Conservation (phyloP, 208 protist species). For the Leishmania tropica region DNA sequence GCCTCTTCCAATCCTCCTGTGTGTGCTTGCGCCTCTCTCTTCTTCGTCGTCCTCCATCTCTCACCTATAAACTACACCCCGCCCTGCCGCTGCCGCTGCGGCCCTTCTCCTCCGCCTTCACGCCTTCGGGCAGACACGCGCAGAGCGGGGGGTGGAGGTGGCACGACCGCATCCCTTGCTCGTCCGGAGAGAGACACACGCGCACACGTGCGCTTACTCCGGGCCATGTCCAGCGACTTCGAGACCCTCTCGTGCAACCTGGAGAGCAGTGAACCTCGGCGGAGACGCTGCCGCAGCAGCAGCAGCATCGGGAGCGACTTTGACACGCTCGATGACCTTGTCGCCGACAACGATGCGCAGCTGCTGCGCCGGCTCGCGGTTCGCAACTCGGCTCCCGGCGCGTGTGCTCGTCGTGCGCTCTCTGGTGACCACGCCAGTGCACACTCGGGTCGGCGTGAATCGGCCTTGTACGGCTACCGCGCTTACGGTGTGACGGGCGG, state of each 20-base stretch:
- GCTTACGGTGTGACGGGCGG: constrained; percentile 10
- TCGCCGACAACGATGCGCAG: background rate
- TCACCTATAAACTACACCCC: background rate
- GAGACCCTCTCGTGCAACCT: constrained; percentile 28
- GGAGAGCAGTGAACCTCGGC: background rate
- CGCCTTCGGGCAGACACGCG: too few species aligned
- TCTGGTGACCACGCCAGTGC: background rate
- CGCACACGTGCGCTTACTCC: background rate
- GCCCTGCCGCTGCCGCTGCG: background rate
- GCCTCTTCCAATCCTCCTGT: too few species aligned
- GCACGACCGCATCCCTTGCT: too few species aligned
- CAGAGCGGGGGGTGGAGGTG: too few species aligned
- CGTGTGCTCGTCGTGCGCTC: background rate
- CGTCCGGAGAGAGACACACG: too few species aligned
- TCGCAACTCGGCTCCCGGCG: background rate
- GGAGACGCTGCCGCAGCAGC: background rate
- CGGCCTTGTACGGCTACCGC: constrained; percentile 10
- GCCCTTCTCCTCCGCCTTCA: background rate
- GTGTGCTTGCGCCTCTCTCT: background rate
- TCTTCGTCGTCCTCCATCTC: background rate
- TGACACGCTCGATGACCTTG: constrained; percentile 24
- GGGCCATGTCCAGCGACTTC: constrained; percentile 32
- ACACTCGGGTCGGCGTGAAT: background rate
- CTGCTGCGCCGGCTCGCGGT: constrained; percentile 7
- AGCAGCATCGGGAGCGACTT: constrained; percentile 3